Base-by-base conservation (phyloP, 2,329 filamentous ascomycete genomes). In the Fusarium torreyae region DNA sequence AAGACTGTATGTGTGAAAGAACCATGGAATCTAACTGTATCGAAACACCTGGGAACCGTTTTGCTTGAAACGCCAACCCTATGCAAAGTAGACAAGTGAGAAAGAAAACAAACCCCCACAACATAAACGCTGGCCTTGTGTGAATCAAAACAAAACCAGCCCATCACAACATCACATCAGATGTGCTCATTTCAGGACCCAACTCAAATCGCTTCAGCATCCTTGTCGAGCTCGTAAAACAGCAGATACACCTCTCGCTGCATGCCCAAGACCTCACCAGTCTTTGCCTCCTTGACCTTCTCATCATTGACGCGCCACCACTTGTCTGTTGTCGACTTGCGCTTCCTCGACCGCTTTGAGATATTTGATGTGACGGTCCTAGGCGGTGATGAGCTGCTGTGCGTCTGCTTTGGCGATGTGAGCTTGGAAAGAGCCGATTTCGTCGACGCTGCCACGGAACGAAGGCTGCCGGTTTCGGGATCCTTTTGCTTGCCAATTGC, bases 231-330 rank as follows among this genome's bases (percentile, higher is more conserved):
- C 83, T 98, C 95, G 80, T 99, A 99, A 79, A 99, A 99, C 52
- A 99, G 81, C 77, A 99, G 83, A 79, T 99, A 99, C 1, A 98
- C 95, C 80, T 99, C 96, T 74, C 91, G 91, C 81, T 98, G 94
- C 94, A 98, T 97, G 9, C 90, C 89, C 60, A 99, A 80, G 8
- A 99, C 94, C 72, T 99, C 96, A 56, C 87, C 89, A 7, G 94
- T 98, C 83, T 94, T 97, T 71, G 94, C 92, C 80, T 98, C 95
- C 77, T 95, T 96, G 74, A 98, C 89, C 80, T 97, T 97, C 71
- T 99, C 96, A 78, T 99, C 96, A 70, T 94, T 98, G 70, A 99
- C 97, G 36, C 96, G 89, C 96, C 96, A 99, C 96, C 96, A 99
- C 69, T 80, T 89, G 75, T 97, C 91, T 44, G 86, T 87, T 14